Evolutionary conservation across 2,329 filamentous ascomycete species (phyloP), one percentile per base, ranked within the genome.

Genomic region (Nigrospora sphaerica): DNA sequence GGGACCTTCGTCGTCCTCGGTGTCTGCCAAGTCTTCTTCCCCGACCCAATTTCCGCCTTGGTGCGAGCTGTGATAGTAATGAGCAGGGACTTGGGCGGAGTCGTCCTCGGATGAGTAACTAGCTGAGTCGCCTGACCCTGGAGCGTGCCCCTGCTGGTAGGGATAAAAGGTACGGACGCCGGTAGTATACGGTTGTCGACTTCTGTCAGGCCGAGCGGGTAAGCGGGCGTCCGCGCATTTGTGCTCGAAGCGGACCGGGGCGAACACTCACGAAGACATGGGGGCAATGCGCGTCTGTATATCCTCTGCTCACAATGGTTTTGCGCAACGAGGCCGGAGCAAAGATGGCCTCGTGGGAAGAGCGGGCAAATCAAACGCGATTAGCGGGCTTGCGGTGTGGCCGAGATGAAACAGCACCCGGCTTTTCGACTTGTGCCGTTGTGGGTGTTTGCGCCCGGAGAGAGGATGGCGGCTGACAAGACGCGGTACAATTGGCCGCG

Each of bases 241-340:
- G 23, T 2, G 23, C 23, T 28, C 10, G 23, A 2, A 28, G 23
- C 23, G 23, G 23, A 10, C 23, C 23, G 7, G 23, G 32, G 42
- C 36, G 42, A 33, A 23, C 42, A 70, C 70, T 69, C 59, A 73
- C 69, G 64, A 62, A 44, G 33, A 37, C 42, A 44, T 44, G 32
- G 28, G 42, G 42, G 42, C 42, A 44, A 44, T 56, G 53, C 56
- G 56, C 48, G 53, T 54, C 54, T 39, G 57, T 58, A 61, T 63
- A 62, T 65, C 64, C 63, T 72, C 66, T 61, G 65, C 72, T 67
- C 68, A 61, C 71, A 66, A 74, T 71, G 56, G 68, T 69, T 67
- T 63, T 49, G 58, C 54, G 57, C 33, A 57, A 68, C 65, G 70
- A 60, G 62, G 70, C 63, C 69, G 66, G 68, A 73, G 68, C 57